These are phyloP conservation scores for Starmerella khaoyaiensis DNA, from an alignment of 805 yeast species.

Conservation along the genomic window DNA sequence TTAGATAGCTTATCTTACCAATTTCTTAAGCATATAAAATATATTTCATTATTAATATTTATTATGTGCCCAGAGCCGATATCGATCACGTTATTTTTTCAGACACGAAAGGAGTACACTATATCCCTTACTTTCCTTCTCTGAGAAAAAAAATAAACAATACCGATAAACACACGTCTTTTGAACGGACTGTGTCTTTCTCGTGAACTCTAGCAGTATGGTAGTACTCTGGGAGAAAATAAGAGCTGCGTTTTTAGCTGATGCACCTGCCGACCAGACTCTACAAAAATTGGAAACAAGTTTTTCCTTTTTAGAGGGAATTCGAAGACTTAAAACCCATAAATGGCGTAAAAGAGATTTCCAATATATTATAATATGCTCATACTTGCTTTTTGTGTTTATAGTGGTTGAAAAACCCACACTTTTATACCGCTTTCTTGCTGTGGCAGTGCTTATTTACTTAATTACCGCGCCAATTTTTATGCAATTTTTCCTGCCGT, in stretches of 20 bases:
- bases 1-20: no score
- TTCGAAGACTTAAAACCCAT: constrained; percentile 25
- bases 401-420: constrained; percentile 27
- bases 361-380: constrained; percentile 40
- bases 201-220: no score
- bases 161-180: no score
- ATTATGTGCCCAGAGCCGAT: no score
- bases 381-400: constrained; percentile 38
- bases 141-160: no score
- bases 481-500: constrained; percentile 71
- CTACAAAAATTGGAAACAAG: constrained; percentile 26
- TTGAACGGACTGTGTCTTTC: no score
- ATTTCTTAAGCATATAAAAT: no score
- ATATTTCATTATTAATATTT: no score
- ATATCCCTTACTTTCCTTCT: no score
- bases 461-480: constrained; percentile 58
- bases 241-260: constrained; percentile 26
- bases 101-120: no score
- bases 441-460: constrained; percentile 33
- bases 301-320: constrained; percentile 27
- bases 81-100: no score
- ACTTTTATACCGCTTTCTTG: constrained; percentile 24
- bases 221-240: constrained; percentile 19
- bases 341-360: constrained; percentile 33
- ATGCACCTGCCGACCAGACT: constrained; percentile 28